These are phyloP conservation scores for Macroventuria anomochaeta DNA, from an alignment of 2,329 filamentous ascomycete genomes.

Conservation along the genomic window DNA sequence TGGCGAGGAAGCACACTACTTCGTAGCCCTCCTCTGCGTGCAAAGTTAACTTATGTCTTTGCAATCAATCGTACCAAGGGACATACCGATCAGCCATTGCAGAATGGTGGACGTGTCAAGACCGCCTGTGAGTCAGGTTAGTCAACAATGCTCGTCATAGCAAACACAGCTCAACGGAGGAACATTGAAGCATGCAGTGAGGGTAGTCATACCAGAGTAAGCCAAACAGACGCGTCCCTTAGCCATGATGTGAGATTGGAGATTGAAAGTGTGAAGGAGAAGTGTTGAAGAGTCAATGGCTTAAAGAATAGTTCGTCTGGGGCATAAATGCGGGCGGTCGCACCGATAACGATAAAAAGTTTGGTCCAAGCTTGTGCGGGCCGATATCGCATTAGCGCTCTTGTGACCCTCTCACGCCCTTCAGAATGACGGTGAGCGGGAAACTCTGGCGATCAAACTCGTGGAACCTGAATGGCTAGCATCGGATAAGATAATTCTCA, in stretches of 20 bases:
- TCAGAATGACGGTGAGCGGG: conserved; percentile 12
- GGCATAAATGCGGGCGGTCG: conserved; percentile 21
- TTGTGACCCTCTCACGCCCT: conserved; percentile 8
- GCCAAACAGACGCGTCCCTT: conserved; percentile 58
- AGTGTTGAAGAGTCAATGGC: conserved; percentile 28
- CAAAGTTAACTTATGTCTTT: conserved; percentile 12
- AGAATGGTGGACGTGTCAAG: conserved; percentile 63
- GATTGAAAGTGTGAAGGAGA: conserved; percentile 11
- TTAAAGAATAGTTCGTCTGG: conserved; percentile 20
- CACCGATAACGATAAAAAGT: conserved; percentile 30
- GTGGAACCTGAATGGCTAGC: conserved; percentile 3
- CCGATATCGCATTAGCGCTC: conserved; percentile 25
- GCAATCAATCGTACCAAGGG: not conserved
- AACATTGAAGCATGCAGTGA: not conserved
- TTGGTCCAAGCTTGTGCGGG: conserved; percentile 25
- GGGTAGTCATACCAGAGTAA: conserved; percentile 50
- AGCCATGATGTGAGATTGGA: conserved; percentile 36
- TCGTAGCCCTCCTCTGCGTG: conserved; percentile 61
- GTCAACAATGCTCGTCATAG: conserved; percentile 16
- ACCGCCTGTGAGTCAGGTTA: conserved; percentile 53
- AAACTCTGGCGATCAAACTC: conserved; percentile 2
- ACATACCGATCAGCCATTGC: conserved; percentile 47
- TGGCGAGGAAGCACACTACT: conserved; percentile 66
- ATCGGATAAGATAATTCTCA: conserved; percentile 2
- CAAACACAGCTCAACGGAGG: not conserved